Evolutionary conservation across 805 yeast species (phyloP).

Genomic region (Starmerella riodocensis): DNA sequence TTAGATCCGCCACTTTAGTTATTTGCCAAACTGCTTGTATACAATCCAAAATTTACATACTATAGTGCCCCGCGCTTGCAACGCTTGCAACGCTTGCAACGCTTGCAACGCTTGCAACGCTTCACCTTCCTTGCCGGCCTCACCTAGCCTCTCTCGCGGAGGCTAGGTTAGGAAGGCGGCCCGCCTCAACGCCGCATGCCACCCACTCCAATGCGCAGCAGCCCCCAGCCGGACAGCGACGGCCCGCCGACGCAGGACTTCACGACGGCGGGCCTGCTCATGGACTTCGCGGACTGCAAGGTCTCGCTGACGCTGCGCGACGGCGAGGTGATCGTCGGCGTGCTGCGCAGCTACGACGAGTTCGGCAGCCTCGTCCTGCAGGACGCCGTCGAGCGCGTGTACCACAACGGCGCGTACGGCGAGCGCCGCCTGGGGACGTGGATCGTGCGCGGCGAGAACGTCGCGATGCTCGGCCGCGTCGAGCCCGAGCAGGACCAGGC

Average conservation of each 20-base stretch:
- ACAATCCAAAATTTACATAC: too few relatives aligned
- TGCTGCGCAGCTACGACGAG: slow-evolving; percentile 88
- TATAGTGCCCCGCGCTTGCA: too few relatives aligned
- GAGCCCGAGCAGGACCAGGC: slow-evolving; percentile 77
- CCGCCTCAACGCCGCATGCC: too few relatives aligned
- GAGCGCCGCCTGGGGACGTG: slow-evolving; percentile 70
- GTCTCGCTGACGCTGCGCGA: slow-evolving; percentile 79
- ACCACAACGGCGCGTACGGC: slow-evolving; percentile 43
- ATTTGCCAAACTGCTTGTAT: too few relatives aligned
- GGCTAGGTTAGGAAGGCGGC: too few relatives aligned
- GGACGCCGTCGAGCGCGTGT: slow-evolving; percentile 73
- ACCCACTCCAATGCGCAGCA: not conserved
- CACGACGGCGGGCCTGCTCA: slow-evolving; percentile 34
- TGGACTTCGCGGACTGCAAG: slow-evolving; percentile 34
- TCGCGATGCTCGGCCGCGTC: slow-evolving; percentile 84
- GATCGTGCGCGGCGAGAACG: slow-evolving; percentile 91
- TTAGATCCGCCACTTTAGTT: too few relatives aligned
- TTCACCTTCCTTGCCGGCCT: too few relatives aligned
- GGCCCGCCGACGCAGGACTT: slow-evolving; percentile 32
- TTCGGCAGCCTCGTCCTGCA: slow-evolving; percentile 82
- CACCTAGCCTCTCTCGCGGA: too few relatives aligned
- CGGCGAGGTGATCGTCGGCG: slow-evolving; percentile 78
- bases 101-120: too few relatives aligned
- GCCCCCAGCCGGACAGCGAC: slow-evolving; percentile 2
- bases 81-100: too few relatives aligned